These are phyloP conservation scores for Chenopodium formosanum DNA, from an alignment of 148 eudicot genomes.

Conservation along the genomic window DNA sequence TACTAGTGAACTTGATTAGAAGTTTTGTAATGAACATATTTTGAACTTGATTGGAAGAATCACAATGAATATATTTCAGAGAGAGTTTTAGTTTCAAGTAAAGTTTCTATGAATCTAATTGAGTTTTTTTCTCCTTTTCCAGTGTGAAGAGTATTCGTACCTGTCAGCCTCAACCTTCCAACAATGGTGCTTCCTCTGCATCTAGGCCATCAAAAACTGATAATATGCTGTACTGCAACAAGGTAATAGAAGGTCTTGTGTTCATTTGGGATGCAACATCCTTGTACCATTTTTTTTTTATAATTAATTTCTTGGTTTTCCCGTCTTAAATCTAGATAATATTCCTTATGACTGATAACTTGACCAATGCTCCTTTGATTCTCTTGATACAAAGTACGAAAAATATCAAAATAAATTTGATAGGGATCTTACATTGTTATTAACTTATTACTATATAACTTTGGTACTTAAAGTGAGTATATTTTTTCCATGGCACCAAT, in stretches of 20 bases:
- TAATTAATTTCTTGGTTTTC: neutral
- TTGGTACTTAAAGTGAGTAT: neutral
- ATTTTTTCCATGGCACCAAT: neutral
- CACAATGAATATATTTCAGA: neutral
- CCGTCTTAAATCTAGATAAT: too few species aligned
- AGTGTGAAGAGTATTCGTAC: slow-evolving; percentile 94
- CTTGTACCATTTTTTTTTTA: neutral
- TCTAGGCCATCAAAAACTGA: slow-evolving; percentile 68
- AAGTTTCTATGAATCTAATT: neutral
- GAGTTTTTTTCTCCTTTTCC: slow-evolving; percentile 23
- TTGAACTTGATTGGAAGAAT: neutral
- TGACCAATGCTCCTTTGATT: neutral
- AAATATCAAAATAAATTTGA: neutral
- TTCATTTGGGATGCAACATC: neutral
- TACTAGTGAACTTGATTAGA: neutral
- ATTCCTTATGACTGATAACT: neutral
- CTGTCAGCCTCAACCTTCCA: slow-evolving; percentile 82
- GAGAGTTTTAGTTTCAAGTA: neutral
- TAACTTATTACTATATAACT: neutral
- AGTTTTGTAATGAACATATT: neutral
- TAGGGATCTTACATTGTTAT: neutral
- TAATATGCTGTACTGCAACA: slow-evolving; percentile 49
- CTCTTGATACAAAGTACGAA: neutral
- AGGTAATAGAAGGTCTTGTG: slow-evolving; percentile 42
- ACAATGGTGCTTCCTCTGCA: slow-evolving; percentile 68